These are phyloP conservation scores for Kodamaea kakaduensis DNA, from an alignment of 805 yeast species.

Conservation along the genomic window DNA sequence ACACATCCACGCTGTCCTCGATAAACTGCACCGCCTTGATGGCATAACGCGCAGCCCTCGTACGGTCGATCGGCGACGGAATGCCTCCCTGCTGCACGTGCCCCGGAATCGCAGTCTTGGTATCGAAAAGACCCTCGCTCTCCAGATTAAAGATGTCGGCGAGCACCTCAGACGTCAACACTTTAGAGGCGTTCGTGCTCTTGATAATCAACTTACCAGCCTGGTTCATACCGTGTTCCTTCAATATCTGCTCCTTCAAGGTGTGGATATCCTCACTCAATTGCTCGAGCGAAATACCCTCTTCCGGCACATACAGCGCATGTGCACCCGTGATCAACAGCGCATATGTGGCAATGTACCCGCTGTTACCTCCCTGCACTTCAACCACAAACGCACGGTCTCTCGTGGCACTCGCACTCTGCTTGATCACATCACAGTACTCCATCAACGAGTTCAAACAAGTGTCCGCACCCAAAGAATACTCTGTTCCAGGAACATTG, in stretches of 20 bases:
- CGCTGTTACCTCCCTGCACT: slow-evolving; percentile 97
- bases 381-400: slow-evolving; percentile 94
- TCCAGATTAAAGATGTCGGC: slow-evolving; percentile 82
- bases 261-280: slow-evolving; percentile 73
- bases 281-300: slow-evolving; percentile 62
- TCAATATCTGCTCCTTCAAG: slow-evolving; percentile 61
- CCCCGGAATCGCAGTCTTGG: slow-evolving; percentile 95
- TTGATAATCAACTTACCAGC: slow-evolving; percentile 85
- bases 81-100: slow-evolving; percentile 97
- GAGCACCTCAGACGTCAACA: slow-evolving; percentile 76
- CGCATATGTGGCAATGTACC: slow-evolving; percentile 84
- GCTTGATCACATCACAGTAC: slow-evolving; percentile 94
- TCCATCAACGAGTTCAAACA: slow-evolving; percentile 87
- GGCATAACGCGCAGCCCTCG: slow-evolving; percentile 84
- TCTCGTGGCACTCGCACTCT: slow-evolving; percentile 90
- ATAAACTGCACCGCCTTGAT: slow-evolving; percentile 85
- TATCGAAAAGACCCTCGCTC: slow-evolving; percentile 73
- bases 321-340: slow-evolving; percentile 88
- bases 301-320: slow-evolving; percentile 88
- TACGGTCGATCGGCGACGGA: slow-evolving; percentile 93
- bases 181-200: slow-evolving; percentile 76
- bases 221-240: slow-evolving; percentile 73
- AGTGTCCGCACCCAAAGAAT: slow-evolving; percentile 92
- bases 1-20: slow-evolving; percentile 45
- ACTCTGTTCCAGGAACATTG: slow-evolving; percentile 98